These are phyloP conservation scores for Jasminum sambac DNA, from an alignment of 257 asterid species.

Conservation along the genomic window DNA sequence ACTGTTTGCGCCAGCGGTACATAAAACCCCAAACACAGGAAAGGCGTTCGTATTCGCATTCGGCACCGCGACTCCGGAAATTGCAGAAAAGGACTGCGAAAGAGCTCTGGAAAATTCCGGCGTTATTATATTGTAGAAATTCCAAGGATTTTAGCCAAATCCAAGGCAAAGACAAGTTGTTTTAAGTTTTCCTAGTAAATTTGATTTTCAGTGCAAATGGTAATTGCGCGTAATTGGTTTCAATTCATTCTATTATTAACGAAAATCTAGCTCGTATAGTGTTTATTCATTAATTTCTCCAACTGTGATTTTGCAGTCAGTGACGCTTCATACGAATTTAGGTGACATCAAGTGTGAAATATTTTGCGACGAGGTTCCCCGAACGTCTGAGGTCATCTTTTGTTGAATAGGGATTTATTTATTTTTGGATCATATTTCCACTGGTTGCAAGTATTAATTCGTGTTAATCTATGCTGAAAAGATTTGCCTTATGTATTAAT, in stretches of 20 bases:
- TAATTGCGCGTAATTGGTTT: slow-evolving; percentile 33
- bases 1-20: too few relatives aligned
- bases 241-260: slow-evolving; percentile 1
- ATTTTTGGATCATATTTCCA: background rate
- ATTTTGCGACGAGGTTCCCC: slow-evolving; percentile 94
- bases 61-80: background rate
- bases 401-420: background rate
- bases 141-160: background rate
- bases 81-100: background rate
- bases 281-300: background rate
- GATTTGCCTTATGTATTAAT: background rate
- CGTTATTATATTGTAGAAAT: background rate
- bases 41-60: background rate
- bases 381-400: slow-evolving; percentile 73
- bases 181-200: background rate
- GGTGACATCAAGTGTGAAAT: slow-evolving; percentile 98
- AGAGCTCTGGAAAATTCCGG: background rate
- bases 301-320: slow-evolving; percentile 52
- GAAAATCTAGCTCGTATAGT: background rate
- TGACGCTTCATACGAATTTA: slow-evolving; percentile 91
- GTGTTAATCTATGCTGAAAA: background rate
- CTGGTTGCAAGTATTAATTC: background rate
- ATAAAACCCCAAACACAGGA: background rate
- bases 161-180: background rate
- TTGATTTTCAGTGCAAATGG: slow-evolving; percentile 24